Conservation (phyloP, 805 yeast genomes). For the Candida ovalis region DNA sequence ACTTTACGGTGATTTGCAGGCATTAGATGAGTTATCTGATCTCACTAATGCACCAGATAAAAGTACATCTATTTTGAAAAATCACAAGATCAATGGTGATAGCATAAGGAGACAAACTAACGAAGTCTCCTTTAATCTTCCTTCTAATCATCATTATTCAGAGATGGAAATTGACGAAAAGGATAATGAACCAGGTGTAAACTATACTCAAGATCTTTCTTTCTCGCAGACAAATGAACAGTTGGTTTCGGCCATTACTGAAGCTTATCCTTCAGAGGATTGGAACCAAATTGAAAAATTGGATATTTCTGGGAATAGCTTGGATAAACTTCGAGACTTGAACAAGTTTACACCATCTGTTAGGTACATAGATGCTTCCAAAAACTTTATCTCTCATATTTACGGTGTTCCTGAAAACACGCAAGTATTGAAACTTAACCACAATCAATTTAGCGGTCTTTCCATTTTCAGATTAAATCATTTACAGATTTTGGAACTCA, state of each 20-base stretch:
- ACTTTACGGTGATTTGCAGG: neutral
- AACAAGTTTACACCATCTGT: constrained; percentile 43
- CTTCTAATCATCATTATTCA: neutral
- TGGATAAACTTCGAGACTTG: constrained; percentile 42
- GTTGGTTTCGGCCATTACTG: constrained; percentile 44
- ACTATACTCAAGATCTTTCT: constrained; percentile 33
- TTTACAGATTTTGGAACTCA: constrained; percentile 40
- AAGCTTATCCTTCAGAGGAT: constrained; percentile 35
- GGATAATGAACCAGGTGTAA: neutral
- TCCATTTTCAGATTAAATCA: constrained; percentile 40
- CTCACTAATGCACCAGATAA: constrained; percentile 19
- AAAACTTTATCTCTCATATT: constrained; percentile 39
- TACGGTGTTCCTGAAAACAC: constrained; percentile 43
- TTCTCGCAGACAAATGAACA: constrained; percentile 44
- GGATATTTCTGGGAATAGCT: constrained; percentile 30
- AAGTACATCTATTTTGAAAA: neutral
- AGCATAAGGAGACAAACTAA: neutral
- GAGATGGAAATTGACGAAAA: neutral
- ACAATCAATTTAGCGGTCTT: constrained; percentile 38
- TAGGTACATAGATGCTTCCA: constrained; percentile 35
- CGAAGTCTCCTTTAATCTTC: neutral
- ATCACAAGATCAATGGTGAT: neutral
- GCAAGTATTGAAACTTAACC: constrained; percentile 36
- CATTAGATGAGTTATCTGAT: neutral
- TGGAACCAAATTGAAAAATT: constrained; percentile 42